These are phyloP conservation scores for Ceratocystis eucalypticola DNA, from an alignment of 2,329 filamentous ascomycete genomes.

Conservation along the genomic window DNA sequence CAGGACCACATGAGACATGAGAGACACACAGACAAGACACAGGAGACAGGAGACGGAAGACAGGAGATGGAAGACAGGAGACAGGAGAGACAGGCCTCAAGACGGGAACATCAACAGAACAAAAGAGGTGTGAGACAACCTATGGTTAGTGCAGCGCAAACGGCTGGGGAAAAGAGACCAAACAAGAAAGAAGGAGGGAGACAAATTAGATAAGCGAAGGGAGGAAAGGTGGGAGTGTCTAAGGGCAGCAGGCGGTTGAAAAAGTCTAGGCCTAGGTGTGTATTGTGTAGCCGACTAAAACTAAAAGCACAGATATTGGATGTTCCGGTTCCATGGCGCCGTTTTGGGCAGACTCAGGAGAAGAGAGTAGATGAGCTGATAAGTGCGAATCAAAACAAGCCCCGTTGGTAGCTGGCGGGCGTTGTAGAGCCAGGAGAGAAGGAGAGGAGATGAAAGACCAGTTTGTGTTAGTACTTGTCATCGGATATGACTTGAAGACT, in stretches of 20 bases:
- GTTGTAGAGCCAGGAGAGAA: too few relatives aligned
- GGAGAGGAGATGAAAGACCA: too few relatives aligned
- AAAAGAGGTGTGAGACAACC: neutral
- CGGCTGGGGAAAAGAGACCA: neutral
- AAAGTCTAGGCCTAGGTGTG: neutral
- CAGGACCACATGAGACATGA: neutral
- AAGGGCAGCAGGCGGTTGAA: too few relatives aligned
- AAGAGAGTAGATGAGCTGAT: neutral
- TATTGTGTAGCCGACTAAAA: neutral
- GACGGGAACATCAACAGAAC: neutral
- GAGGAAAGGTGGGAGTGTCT: neutral
- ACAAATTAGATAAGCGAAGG: too few relatives aligned
- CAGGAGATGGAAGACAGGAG: neutral
- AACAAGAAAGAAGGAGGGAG: neutral
- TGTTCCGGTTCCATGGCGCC: conserved; percentile 2
- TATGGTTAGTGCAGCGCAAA: neutral
- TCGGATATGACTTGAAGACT: too few relatives aligned
- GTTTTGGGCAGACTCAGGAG: conserved; percentile 3
- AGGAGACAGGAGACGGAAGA: neutral
- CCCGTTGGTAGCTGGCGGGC: too few relatives aligned
- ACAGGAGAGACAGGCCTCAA: neutral
- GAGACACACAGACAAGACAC: neutral
- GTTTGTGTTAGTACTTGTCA: too few relatives aligned
- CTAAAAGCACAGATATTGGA: neutral
- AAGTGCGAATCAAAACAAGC: too few relatives aligned